These are phyloP conservation scores for Penicillium expansum DNA, from an alignment of 2,329 filamentous ascomycete species.

Conservation along the genomic window DNA sequence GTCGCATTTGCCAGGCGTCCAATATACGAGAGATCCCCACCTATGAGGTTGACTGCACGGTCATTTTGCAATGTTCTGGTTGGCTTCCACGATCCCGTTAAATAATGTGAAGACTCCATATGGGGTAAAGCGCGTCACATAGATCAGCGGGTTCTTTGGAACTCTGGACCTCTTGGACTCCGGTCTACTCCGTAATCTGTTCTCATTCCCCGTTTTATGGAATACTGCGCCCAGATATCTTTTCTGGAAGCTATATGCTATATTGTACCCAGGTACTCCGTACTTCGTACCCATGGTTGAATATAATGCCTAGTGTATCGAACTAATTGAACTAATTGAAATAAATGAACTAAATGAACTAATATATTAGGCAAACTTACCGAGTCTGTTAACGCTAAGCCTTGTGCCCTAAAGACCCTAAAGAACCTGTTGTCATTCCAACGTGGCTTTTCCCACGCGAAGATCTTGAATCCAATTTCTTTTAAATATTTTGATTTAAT, in stretches of 20 bases:
- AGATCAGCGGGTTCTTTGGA: background rate
- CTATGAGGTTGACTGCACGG: conserved; percentile 8
- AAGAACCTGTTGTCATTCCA: conserved; percentile 4
- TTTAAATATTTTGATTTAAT: no score
- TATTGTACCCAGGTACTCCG: background rate
- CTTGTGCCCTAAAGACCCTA: conserved; percentile 2
- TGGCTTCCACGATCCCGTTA: conserved; percentile 4
- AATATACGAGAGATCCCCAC: conserved; percentile 16
- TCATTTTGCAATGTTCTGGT: conserved; percentile 4
- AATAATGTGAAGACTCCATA: conserved; percentile 5
- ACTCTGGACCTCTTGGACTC: background rate
- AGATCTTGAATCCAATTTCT: background rate
- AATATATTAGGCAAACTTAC: background rate
- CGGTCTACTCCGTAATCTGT: background rate
- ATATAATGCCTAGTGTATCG: background rate
- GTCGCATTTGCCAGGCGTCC: conserved; percentile 14
- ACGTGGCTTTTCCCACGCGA: conserved; percentile 16
- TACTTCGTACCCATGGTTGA: background rate
- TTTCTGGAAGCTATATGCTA: background rate
- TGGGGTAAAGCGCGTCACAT: conserved; percentile 7
- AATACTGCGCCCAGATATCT: background rate
- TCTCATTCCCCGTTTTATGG: background rate
- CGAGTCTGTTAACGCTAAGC: conserved; percentile 6
- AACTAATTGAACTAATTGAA: background rate
- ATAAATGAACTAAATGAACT: no score